Percentiles rank a stretch among this genome's conserved stretches.
These are phyloP conservation scores for Pyrrhoderma noxium DNA, from an alignment of 1,284 basidiomycete genomes.

Conservation along the genomic window DNA sequence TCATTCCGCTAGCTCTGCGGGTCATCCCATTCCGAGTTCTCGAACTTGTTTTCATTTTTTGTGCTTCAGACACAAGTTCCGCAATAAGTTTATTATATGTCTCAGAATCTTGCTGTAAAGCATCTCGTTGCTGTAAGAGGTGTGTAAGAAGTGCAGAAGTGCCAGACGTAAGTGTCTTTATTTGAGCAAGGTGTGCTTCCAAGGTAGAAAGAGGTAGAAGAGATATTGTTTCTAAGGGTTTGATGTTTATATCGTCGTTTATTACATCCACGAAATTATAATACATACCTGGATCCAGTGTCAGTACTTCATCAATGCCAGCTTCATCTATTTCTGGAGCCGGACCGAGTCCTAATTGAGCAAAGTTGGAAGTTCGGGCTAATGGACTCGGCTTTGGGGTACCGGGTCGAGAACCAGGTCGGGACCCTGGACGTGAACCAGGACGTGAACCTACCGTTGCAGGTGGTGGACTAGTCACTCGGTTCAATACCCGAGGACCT, in stretches of 20 bases:
- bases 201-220: conserved; percentile 62
- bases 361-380: conserved; percentile 30
- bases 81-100: conserved; percentile 78
- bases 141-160: conserved; percentile 72
- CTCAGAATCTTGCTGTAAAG: conserved; percentile 81
- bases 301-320: conserved; percentile 59
- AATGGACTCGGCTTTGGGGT: conserved; percentile 45
- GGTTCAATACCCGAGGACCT: conserved; percentile 38
- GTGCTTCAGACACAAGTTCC: conserved; percentile 75
- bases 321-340: conserved; percentile 64
- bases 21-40: conserved; percentile 32
- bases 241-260: conserved; percentile 10
- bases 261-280: conserved; percentile 4
- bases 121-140: conserved; percentile 75
- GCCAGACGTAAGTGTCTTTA: conserved; percentile 62
- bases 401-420: conserved; percentile 36
- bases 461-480: conserved; percentile 31
- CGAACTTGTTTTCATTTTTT: conserved; percentile 59
- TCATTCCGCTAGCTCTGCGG: conserved; percentile 47
- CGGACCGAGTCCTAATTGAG: conserved; percentile 59
- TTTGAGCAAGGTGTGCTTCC: conserved; percentile 56
- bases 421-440: conserved; percentile 29
- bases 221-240: conserved; percentile 53
- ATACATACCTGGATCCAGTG: conserved; percentile 57
- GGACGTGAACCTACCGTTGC: conserved; percentile 36